phyloP scores from a whole-genome alignment of 1,284 basidiomycete genomes.

The Mycena sp. region DNA sequence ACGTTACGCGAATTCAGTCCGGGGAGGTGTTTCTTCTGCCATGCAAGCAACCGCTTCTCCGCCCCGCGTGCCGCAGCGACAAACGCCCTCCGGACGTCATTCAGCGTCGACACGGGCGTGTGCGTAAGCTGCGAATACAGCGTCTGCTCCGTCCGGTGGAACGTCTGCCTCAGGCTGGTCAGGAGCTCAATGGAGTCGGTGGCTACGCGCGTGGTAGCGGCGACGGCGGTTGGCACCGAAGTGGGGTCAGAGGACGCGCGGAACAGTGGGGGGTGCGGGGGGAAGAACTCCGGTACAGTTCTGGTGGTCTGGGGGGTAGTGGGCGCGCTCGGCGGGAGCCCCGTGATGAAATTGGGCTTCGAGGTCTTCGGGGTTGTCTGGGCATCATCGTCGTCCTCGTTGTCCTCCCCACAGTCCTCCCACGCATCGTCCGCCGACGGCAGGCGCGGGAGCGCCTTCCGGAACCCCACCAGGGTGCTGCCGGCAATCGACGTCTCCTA shows the following conservation, averaged over 20 bases:
- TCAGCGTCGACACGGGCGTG: conserved; percentile 58
- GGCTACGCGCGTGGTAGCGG: neutral
- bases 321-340: conserved; percentile 33
- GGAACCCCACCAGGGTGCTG: conserved; percentile 28
- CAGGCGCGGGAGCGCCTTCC: conserved; percentile 63
- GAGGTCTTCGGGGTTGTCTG: conserved; percentile 31
- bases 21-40: conserved; percentile 67
- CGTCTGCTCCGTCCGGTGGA: conserved; percentile 65
- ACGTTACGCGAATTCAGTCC: conserved; percentile 34
- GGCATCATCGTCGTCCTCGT: neutral
- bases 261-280: conserved; percentile 12
- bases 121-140: conserved; percentile 62
- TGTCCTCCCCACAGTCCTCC: conserved; percentile 30
- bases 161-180: conserved; percentile 59
- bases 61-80: conserved; percentile 58
- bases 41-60: conserved; percentile 60
- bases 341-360: conserved; percentile 31
- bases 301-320: conserved; percentile 27
- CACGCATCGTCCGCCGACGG: conserved; percentile 63
- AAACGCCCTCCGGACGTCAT: conserved; percentile 71
- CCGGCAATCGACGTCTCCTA: conserved; percentile 25
- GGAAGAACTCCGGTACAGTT: conserved; percentile 21
- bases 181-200: conserved; percentile 54
- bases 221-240: neutral
- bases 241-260: conserved; percentile 20